Evolutionary conservation across 805 yeast species (phyloP).

Genomic region (Saturnispora ahearnii): DNA sequence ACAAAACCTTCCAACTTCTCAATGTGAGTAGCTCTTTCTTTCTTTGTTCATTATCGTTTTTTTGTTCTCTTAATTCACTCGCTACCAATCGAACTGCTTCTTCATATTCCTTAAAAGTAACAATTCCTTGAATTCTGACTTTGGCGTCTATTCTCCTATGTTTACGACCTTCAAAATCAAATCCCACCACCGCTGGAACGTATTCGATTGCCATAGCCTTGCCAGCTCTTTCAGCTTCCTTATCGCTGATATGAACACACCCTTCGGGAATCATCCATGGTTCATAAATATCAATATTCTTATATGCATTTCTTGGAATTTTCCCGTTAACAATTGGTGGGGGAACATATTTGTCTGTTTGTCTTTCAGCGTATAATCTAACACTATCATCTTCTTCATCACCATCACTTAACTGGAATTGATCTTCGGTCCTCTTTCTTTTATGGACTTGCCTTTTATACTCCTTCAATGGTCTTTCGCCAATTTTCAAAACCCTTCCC

Average conservation of each 20-base stretch:
- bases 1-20: slow-evolving; percentile 43
- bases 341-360: slow-evolving; percentile 65
- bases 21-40: slow-evolving; percentile 41
- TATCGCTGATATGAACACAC: slow-evolving; percentile 50
- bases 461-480: slow-evolving; percentile 54
- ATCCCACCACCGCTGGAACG: slow-evolving; percentile 83
- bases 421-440: slow-evolving; percentile 16
- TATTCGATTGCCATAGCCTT: slow-evolving; percentile 59
- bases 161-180: slow-evolving; percentile 46
- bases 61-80: slow-evolving; percentile 41
- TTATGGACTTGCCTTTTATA: slow-evolving; percentile 18
- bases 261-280: slow-evolving; percentile 79
- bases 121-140: slow-evolving; percentile 66
- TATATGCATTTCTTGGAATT: slow-evolving; percentile 68
- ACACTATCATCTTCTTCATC: slow-evolving; percentile 46
- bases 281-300: slow-evolving; percentile 74
- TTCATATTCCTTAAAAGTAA: slow-evolving; percentile 52
- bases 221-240: slow-evolving; percentile 62
- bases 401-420: slow-evolving; percentile 20
- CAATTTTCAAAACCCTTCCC: slow-evolving; percentile 68
- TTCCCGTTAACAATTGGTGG: slow-evolving; percentile 57
- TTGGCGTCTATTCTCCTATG: slow-evolving; percentile 35
- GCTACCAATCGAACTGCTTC: slow-evolving; percentile 52
- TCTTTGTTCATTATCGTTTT: slow-evolving; percentile 35
- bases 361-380: slow-evolving; percentile 66